Evolutionary conservation across 2,329 filamentous ascomycete species (phyloP), one percentile per base, ranked within the genome.

Genomic region (Celoporthe dispersa): DNA sequence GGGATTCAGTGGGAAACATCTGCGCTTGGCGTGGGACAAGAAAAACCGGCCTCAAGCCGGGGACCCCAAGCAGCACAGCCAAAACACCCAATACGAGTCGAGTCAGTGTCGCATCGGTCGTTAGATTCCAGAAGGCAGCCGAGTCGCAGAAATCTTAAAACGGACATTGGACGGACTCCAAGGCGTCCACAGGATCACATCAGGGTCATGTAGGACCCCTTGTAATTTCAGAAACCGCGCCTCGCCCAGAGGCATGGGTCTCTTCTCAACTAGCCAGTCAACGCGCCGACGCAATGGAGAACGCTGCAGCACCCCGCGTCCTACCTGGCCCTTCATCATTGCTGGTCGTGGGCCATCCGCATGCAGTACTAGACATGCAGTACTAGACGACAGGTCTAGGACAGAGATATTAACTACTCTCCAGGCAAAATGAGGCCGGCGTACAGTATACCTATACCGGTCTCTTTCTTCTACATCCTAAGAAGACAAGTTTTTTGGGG

Each of bases 41-140:
- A 16, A n/a, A 39, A 35, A 31, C 28, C 16, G 28, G 28, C 28
- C 16, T 33, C 19, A 37, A 37, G 59, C 66, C 53, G 31, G 64
- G 57, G 55, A 66, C 31, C 39, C 60, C 62, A 71, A 68, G 53
- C 66, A 62, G 44, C 62, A 71, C 63, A 62, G 69, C 68, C 64
- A 63, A 28, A 25, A 16, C 3, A 55, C 28, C 44, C 35, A 53
- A 66, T 64, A 68, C 69, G 66, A 71, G 67, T 71, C 69, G 66
- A 71, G 67, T 71, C 69, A 71, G 67, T 63, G 55, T 68, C 53
- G 55, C 66, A 68, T 62, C 65, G 37, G 62, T 44, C 19, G 28
- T 66, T 44, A n/a, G 62, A 62, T 55, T 66, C 67, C 63, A 41
- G 59, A 53, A 41, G 35, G 67, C 67, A 66, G 62, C 67, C 68